Conservation (phyloP, 306 rosid species). For the Trifolium dubium region DNA sequence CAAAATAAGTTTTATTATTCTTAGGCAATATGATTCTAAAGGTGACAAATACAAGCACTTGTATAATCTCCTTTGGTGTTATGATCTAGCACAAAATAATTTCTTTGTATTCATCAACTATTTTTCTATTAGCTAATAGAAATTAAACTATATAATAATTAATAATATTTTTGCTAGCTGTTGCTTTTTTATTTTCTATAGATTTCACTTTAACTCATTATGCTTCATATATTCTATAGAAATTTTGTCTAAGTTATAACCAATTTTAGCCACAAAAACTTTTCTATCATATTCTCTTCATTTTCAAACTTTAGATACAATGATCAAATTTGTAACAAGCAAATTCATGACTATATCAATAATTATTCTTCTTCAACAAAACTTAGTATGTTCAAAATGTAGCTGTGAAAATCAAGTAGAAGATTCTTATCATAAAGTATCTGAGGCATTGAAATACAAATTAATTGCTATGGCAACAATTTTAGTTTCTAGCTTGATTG, state of each 20-base stretch:
- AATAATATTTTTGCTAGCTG: neutral
- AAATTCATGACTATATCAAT: slow-evolving; percentile 31
- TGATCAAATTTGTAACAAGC: slow-evolving; percentile 25
- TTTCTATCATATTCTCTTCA: neutral
- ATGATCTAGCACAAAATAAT: neutral
- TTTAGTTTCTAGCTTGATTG: slow-evolving; percentile 53
- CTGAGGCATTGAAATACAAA: slow-evolving; percentile 53
- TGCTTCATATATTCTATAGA: slow-evolving; percentile 16
- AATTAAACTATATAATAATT: neutral
- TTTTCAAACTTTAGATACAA: slow-evolving; percentile 14
- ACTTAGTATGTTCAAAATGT: slow-evolving; percentile 42
- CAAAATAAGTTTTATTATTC: slow-evolving; percentile 13
- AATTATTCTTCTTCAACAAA: slow-evolving; percentile 39
- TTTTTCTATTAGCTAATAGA: neutral
- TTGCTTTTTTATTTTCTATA: slow-evolving; percentile 16
- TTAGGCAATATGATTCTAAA: neutral
- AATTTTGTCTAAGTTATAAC: neutral
- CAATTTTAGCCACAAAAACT: slow-evolving; percentile 8
- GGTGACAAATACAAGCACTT: slow-evolving; percentile 23
- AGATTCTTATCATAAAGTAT: slow-evolving; percentile 15
- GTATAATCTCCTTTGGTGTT: neutral
- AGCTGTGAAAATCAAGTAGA: slow-evolving; percentile 30
- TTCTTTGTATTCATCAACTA: slow-evolving; percentile 24
- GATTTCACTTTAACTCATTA: neutral
- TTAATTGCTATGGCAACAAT: slow-evolving; percentile 52